phyloP scores from a whole-genome alignment of 768 basidiomycete species.

The Hygrophorus pudorinus region DNA sequence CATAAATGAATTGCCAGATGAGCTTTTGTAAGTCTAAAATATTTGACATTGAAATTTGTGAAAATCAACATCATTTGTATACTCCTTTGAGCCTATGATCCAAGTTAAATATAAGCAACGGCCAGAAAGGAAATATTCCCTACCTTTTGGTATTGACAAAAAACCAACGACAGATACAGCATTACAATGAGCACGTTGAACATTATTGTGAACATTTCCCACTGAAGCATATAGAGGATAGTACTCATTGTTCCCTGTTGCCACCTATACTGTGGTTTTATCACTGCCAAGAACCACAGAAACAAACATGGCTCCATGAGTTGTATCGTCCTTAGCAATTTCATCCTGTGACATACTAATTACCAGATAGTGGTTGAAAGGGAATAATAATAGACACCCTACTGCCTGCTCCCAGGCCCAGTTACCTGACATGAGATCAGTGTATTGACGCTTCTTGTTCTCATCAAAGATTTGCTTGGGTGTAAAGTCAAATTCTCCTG shows the following conservation, averaged over 20 bases:
- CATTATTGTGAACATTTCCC: background rate
- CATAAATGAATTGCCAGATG: conserved; percentile 18
- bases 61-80: too few species aligned
- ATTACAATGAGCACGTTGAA: too few species aligned
- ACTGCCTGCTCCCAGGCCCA: conserved; percentile 31
- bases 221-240: background rate
- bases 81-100: too few species aligned
- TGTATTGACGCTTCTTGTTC: conserved; percentile 15
- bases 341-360: conserved; percentile 4
- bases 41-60: too few species aligned
- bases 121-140: too few species aligned
- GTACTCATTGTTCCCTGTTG: background rate
- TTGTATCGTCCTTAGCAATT: conserved; percentile 8
- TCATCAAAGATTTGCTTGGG: conserved; percentile 19
- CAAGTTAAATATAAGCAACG: too few species aligned
- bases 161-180: too few species aligned
- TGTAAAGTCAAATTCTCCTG: conserved; percentile 21
- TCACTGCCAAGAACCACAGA: conserved; percentile 25
- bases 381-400: conserved; percentile 2
- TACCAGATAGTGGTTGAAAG: background rate
- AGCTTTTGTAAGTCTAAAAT: too few species aligned
- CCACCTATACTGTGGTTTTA: background rate
- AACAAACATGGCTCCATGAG: conserved; percentile 19
- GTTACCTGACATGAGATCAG: conserved; percentile 30
- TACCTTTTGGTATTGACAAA: too few species aligned